Base-by-base conservation (phyloP, 192 early-diverging fungal genomes). In the Coemansia sp. region DNA sequence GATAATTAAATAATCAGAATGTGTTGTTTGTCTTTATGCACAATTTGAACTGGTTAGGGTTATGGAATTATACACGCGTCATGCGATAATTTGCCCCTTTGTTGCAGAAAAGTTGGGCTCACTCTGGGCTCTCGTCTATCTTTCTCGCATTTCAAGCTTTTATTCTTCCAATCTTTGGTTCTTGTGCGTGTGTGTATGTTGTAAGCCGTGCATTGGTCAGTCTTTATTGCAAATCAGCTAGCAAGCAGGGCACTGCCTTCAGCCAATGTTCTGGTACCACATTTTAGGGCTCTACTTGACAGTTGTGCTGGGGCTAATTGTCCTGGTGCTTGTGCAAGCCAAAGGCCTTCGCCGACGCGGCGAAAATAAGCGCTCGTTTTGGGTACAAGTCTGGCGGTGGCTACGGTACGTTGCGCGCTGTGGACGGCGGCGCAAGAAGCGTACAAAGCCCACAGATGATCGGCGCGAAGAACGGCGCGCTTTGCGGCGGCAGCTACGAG, bases 391-490 rank as follows among this genome's bases (percentile, higher is more conserved):
- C 4, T 79, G 76, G 76, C 67, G 76, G 4, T 79, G 76, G 76
- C 57, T 79, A n/a, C 65, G 76, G 32, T 70, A 57, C 47, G 62
- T 73, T 52, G 76, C 72, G 23, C 59, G 76, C 14, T 79, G 76
- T 52, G 76, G 76, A 15, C 67, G 67, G 22, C 71, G 71, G 38
- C 76, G 76, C 60, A 79, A 79, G 64, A 73, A 66, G 62, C 56
- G 70, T 12, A 47, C 71, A 43, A 73, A 66, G 48, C 71, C 61
- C 0, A 37, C 32, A 23, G 62, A 69, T 1, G 71, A 73, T 51
- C 58, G 76, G 41, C 76, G 72, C 25, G 76, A 79, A 45, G 76
- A 79, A 55, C 59, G 76, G 19, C 71, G 76, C 5, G 76, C 76
- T 3, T 55, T 79, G 39, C 76, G 76, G 32, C 65, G 66, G 55